Evolutionary conservation across 1,139 yeast genomes (phyloP).

Genomic region (Meyerozyma elateridarum): DNA sequence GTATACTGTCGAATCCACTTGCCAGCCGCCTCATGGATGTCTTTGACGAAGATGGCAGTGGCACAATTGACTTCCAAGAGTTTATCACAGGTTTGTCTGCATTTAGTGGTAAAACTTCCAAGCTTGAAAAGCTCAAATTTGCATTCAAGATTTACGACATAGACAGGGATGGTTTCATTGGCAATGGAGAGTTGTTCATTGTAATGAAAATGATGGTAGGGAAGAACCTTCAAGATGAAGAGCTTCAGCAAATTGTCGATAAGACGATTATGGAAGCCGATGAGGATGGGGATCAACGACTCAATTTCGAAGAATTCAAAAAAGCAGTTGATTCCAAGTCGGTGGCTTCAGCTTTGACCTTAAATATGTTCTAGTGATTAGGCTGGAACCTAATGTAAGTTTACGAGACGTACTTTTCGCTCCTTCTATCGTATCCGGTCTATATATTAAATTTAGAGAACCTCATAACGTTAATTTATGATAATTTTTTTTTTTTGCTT

Average conservation of each 20-base stretch:
- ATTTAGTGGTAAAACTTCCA: constrained; percentile 83
- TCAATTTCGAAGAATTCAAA: constrained; percentile 84
- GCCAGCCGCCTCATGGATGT: constrained; percentile 90
- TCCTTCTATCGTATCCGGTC: not conserved
- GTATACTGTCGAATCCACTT: constrained; percentile 84
- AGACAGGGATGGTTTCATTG: constrained; percentile 90
- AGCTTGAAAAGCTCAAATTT: constrained; percentile 78
- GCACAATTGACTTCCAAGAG: constrained; percentile 93
- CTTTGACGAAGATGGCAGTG: constrained; percentile 90
- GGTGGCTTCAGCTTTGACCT: constrained; percentile 57
- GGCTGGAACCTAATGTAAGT: no score
- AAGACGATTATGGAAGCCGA: constrained; percentile 96
- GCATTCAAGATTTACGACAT: constrained; percentile 94
- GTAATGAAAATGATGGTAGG: constrained; percentile 98
- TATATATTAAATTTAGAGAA: no score
- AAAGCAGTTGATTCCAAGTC: constrained; percentile 65
- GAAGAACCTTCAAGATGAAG: constrained; percentile 76
- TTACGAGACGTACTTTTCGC: no score
- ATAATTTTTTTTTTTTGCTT: no score
- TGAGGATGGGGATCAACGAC: constrained; percentile 80
- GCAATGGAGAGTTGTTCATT: constrained; percentile 89
- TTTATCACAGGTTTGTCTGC: constrained; percentile 87
- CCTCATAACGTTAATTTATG: not conserved
- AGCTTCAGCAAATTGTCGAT: constrained; percentile 92
- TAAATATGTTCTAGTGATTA: constrained; percentile 30